Evolutionary conservation across 495 filamentous ascomycete species (phyloP).

Genomic region (Neurospora sp.): DNA sequence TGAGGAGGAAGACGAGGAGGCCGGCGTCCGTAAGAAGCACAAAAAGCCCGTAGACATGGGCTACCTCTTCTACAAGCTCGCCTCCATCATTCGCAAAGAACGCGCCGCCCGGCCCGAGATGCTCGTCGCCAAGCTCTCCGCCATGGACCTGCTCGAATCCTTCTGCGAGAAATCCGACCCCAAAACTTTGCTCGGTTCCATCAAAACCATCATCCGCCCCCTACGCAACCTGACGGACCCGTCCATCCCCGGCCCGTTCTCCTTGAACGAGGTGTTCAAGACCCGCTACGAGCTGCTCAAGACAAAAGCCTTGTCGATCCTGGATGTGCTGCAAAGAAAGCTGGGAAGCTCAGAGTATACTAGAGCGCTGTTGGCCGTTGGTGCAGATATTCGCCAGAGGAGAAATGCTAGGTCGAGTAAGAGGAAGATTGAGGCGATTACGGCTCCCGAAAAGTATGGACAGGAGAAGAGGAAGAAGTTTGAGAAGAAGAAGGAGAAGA

Average conservation of each 20-base stretch:
- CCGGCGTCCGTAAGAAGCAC: conserved; percentile 6
- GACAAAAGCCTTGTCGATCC: conserved; percentile 56
- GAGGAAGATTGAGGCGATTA: conserved; percentile 75
- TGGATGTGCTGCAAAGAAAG: conserved; percentile 68
- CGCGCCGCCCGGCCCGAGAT: conserved; percentile 48
- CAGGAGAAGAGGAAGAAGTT: conserved; percentile 75
- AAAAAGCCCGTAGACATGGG: conserved; percentile 29
- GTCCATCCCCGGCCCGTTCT: conserved; percentile 56
- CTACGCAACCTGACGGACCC: conserved; percentile 77
- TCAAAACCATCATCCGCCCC: conserved; percentile 63
- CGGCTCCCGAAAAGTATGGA: conserved; percentile 65
- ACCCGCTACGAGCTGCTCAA: conserved; percentile 56
- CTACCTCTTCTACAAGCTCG: conserved; percentile 66
- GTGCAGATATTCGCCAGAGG: conserved; percentile 54
- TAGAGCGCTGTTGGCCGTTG: conserved; percentile 53
- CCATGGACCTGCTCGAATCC: conserved; percentile 58
- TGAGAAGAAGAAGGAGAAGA: conserved; percentile 72
- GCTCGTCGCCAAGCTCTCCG: conserved; percentile 63
- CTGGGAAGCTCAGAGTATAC: conserved; percentile 75
- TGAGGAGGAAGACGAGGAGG: conserved; percentile 34
- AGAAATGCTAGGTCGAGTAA: conserved; percentile 67
- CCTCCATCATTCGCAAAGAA: conserved; percentile 70
- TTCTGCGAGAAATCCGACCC: conserved; percentile 47
- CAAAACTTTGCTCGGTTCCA: conserved; percentile 46
- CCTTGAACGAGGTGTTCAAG: conserved; percentile 55